phyloP scores from a whole-genome alignment of 2,329 filamentous ascomycete genomes.

The Trichoderma polysporum region DNA sequence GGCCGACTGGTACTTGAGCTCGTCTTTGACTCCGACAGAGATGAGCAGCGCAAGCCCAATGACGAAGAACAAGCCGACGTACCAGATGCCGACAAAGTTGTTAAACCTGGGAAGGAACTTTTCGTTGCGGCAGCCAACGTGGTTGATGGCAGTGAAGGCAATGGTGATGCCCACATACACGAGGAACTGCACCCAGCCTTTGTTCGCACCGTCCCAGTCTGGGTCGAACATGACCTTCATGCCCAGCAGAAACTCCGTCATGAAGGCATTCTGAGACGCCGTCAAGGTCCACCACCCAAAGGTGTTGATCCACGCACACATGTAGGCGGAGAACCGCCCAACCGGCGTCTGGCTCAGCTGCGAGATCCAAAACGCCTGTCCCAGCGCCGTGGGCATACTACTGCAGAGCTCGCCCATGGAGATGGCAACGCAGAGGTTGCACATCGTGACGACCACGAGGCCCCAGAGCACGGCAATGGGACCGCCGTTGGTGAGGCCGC shows the following conservation, averaged over 20 bases:
- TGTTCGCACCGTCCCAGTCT: constrained; percentile 44
- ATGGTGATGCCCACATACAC: constrained; percentile 53
- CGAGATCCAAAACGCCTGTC: constrained; percentile 57
- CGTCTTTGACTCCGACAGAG: constrained; percentile 46
- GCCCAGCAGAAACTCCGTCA: constrained; percentile 57
- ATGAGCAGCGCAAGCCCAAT: constrained; percentile 53
- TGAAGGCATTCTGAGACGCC: constrained; percentile 57
- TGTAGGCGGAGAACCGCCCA: constrained; percentile 53
- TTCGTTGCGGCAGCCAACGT: constrained; percentile 48
- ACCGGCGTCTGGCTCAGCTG: constrained; percentile 37
- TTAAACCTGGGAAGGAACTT: constrained; percentile 49
- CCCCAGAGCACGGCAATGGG: constrained; percentile 57
- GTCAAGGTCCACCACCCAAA: constrained; percentile 60
- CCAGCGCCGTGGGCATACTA: constrained; percentile 59
- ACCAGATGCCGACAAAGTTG: constrained; percentile 55
- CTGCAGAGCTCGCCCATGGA: constrained; percentile 57
- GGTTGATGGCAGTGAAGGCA: constrained; percentile 50
- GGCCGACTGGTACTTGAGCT: constrained; percentile 47
- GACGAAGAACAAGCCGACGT: constrained; percentile 52
- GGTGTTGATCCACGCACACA: constrained; percentile 61
- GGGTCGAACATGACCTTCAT: constrained; percentile 55
- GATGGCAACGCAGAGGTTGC: constrained; percentile 53
- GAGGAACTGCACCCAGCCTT: constrained; percentile 56
- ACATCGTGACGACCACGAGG: constrained; percentile 50
- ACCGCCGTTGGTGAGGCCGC: constrained; percentile 54